These are phyloP conservation scores for Aspergillus sp. DNA, from an alignment of 2,329 filamentous ascomycete genomes.

Conservation along the genomic window DNA sequence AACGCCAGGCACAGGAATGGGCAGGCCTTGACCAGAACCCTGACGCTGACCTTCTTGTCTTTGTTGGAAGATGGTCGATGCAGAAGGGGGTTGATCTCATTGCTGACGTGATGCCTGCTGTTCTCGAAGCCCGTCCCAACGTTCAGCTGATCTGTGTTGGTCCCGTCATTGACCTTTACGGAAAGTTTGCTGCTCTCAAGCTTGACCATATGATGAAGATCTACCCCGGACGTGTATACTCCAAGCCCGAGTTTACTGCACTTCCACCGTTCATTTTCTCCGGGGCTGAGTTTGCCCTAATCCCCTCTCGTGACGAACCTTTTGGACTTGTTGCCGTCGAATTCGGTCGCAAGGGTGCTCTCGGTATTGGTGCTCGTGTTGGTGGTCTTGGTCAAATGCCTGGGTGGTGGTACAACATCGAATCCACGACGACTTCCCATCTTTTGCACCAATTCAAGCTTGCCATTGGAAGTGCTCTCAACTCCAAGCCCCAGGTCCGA, in stretches of 20 bases:
- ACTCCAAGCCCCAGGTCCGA: conserved; percentile 55
- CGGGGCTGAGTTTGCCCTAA: conserved; percentile 67
- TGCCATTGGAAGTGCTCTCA: conserved; percentile 62
- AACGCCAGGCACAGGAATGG: conserved; percentile 66
- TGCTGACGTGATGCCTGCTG: conserved; percentile 64
- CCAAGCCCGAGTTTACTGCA: conserved; percentile 67
- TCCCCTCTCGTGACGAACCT: conserved; percentile 67
- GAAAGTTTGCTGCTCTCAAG: conserved; percentile 67
- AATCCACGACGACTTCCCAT: conserved; percentile 63
- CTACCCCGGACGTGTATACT: conserved; percentile 65
- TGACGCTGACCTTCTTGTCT: conserved; percentile 65
- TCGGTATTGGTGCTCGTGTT: conserved; percentile 65
- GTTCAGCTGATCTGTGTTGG: conserved; percentile 64
- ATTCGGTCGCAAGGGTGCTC: conserved; percentile 66
- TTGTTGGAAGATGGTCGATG: conserved; percentile 68
- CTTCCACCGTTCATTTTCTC: conserved; percentile 67
- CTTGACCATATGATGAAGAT: conserved; percentile 63
- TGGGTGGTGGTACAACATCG: conserved; percentile 70
- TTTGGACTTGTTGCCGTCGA: conserved; percentile 69
- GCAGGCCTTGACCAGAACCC: conserved; percentile 62
- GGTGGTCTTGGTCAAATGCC: conserved; percentile 70
- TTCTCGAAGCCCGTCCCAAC: conserved; percentile 60
- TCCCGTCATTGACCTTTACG: conserved; percentile 67
- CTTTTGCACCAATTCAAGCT: conserved; percentile 64
- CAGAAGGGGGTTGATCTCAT: conserved; percentile 70